Base-by-base conservation (phyloP, 108 stramenopile species). In the Aurantiochytrium sp. region DNA sequence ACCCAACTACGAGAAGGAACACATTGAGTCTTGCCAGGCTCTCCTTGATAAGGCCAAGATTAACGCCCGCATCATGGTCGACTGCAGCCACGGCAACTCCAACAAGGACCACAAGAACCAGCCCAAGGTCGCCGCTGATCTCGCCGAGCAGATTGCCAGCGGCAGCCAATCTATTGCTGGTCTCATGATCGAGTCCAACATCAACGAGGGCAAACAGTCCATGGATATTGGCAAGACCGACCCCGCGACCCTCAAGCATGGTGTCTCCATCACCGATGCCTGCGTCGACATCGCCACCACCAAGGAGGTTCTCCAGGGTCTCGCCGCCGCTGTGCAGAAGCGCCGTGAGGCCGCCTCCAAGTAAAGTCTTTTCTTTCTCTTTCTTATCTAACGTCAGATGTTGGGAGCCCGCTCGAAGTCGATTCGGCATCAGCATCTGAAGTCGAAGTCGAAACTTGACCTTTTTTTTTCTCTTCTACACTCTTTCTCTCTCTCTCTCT, bases 11-110 rank as follows among this genome's bases (percentile, higher is more conserved):
- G n/a, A 23, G 49, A 53, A 47, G 51, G 23, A 83, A 45, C 18
- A 83, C 51, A 28, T 83, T 28, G 51, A 83, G 18, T 8, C 19
- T 8, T 47, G 49, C 51, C 76, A 5, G 49, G 76, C 19, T 8
- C 76, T 83, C 51, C 45, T 83, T 1, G 76, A 83, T 2, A 83
- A 83, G 76, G 51, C 45, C 10, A 53, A 53, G 14, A 12, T 83
- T 4, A 53, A 83, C 43, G 23, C 12, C 49, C 76, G 76, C 51
- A 83, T 83, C 76, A 83, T 83, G 76, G 51, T 83, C 51, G 76
- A 83, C 5, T 83, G 76, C 76, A 83, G 76, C 76, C 76, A 83
- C 76, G 76, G 76, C 16, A 83, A 83, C 51, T 53, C 49, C 51
- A 83, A 83, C 3, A 83, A 83, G 23, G 76, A 53, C 23, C 76